Evolutionary conservation across 2,329 filamentous ascomycete genomes (phyloP).

Genomic region (Macrophomina tecta): DNA sequence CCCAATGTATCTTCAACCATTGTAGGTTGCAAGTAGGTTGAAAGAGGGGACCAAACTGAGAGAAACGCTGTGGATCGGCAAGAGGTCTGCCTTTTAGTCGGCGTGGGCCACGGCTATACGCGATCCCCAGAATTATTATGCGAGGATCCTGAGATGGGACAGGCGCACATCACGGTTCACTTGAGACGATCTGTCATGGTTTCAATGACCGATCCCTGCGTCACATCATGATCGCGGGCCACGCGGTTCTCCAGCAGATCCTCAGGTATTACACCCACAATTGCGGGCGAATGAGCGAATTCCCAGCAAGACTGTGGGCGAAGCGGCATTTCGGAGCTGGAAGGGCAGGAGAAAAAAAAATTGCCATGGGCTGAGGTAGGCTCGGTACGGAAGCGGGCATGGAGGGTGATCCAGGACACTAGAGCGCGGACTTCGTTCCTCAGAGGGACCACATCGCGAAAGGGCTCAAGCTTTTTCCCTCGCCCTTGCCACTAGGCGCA

Average conservation of each 20-base stretch:
- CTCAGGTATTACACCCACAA: background rate
- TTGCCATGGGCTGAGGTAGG: background rate
- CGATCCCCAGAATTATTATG: slow-evolving; percentile 20
- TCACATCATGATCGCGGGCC: slow-evolving; percentile 12
- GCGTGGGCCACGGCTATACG: slow-evolving; percentile 20
- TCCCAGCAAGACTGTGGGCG: background rate
- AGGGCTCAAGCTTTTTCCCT: background rate
- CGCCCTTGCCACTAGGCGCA: background rate
- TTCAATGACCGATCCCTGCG: slow-evolving; percentile 26
- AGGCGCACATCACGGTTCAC: slow-evolving; percentile 17
- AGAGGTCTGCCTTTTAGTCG: slow-evolving; percentile 22
- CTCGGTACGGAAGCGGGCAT: background rate
- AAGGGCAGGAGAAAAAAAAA: background rate
- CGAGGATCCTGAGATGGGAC: slow-evolving; percentile 20
- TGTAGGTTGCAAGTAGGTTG: slow-evolving; percentile 24
- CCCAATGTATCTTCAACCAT: slow-evolving; percentile 31
- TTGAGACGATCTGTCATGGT: slow-evolving; percentile 13
- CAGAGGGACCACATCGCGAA: background rate
- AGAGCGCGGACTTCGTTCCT: slow-evolving; percentile 5
- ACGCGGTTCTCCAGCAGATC: slow-evolving; percentile 11
- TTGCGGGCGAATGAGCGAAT: slow-evolving; percentile 2
- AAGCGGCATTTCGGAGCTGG: background rate
- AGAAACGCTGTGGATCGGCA: slow-evolving; percentile 18
- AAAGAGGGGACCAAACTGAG: slow-evolving; percentile 5
- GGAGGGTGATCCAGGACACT: background rate